These are phyloP conservation scores for Phytophthora tentaculata DNA, from an alignment of 352 stramenopile genomes.

Conservation along the genomic window DNA sequence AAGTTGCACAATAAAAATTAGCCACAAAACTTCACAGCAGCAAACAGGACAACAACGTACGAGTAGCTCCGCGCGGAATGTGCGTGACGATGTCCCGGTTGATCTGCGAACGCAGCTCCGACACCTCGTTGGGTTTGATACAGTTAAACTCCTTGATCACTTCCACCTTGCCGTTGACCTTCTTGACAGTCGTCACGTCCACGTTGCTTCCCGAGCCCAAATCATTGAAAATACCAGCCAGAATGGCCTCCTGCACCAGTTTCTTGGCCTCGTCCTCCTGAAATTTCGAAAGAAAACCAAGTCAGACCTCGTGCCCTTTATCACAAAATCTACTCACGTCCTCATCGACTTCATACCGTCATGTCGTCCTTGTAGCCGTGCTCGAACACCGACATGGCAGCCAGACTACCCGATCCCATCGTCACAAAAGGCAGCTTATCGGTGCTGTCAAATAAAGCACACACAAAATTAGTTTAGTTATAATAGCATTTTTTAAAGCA, in stretches of 20 bases:
- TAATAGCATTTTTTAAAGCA: not conserved
- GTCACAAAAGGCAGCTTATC: constrained; percentile 98
- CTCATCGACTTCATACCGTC: constrained; percentile 45
- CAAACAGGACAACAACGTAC: constrained; percentile 55
- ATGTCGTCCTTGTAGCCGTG: constrained; percentile 95
- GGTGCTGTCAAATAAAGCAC: constrained; percentile 71
- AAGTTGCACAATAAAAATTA: constrained; percentile 18
- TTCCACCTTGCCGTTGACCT: constrained; percentile 80
- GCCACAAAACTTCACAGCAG: not conserved
- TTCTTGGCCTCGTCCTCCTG: constrained; percentile 95
- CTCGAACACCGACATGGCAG: constrained; percentile 98
- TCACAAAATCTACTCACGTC: not conserved
- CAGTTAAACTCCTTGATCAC: constrained; percentile 92
- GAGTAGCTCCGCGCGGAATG: constrained; percentile 82
- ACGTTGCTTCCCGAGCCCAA: constrained; percentile 97
- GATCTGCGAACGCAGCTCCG: constrained; percentile 86
- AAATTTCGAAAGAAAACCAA: constrained; percentile 1
- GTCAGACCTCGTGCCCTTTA: constrained; percentile 1
- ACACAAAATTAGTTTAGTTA: constrained; percentile 1
- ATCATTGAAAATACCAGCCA: constrained; percentile 99
- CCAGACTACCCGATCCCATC: constrained; percentile 98
- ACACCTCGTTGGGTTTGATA: constrained; percentile 94
- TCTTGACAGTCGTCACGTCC: constrained; percentile 96
- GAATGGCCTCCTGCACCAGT: constrained; percentile 96
- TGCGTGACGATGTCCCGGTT: constrained; percentile 84